Percentiles rank a stretch among this genome's conserved stretches.
Conservation (phyloP, 2,329 filamentous ascomycete genomes). For the Aschersonia sp. region DNA sequence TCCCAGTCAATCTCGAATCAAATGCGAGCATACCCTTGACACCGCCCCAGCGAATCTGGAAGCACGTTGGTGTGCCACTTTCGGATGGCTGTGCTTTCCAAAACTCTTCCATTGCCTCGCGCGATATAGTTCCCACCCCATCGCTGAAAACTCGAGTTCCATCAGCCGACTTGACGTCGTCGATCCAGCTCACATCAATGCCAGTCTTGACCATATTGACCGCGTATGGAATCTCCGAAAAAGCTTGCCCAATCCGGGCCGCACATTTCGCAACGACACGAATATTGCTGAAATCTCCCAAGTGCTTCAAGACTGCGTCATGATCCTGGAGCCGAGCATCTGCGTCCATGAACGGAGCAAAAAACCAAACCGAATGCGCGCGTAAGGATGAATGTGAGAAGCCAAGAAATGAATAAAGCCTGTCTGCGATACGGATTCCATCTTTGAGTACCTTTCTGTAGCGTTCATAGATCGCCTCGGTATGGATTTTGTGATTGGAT, state of each 20-base stretch:
- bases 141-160: conserved; percentile 56
- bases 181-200: conserved; percentile 21
- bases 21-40: conserved; percentile 69
- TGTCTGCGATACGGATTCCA: conserved; percentile 49
- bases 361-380: conserved; percentile 55
- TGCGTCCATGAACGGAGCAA: conserved; percentile 28
- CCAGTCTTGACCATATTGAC: conserved; percentile 29
- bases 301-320: conserved; percentile 25
- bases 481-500: conserved; percentile 34
- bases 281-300: conserved; percentile 38
- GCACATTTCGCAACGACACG: conserved; percentile 39
- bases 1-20: conserved; percentile 44
- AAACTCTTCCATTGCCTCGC: conserved; percentile 41
- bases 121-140: conserved; percentile 63
- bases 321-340: conserved; percentile 18
- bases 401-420: conserved; percentile 52
- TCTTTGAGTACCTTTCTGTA: conserved; percentile 45
- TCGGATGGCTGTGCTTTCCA: conserved; percentile 36
- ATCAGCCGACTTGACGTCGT: conserved; percentile 35
- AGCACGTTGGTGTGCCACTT: conserved; percentile 41
- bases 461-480: conserved; percentile 36
- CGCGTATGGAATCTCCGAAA: conserved; percentile 58
- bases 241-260: conserved; percentile 50
- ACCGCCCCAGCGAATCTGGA: conserved; percentile 62
- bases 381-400: conserved; percentile 70